A percentile compares a stretch with the other conserved stretches of the same genome.
Evolutionary conservation across 192 early-diverging fungal genomes (phyloP).

Genomic region (Backusella mclennaniae): DNA sequence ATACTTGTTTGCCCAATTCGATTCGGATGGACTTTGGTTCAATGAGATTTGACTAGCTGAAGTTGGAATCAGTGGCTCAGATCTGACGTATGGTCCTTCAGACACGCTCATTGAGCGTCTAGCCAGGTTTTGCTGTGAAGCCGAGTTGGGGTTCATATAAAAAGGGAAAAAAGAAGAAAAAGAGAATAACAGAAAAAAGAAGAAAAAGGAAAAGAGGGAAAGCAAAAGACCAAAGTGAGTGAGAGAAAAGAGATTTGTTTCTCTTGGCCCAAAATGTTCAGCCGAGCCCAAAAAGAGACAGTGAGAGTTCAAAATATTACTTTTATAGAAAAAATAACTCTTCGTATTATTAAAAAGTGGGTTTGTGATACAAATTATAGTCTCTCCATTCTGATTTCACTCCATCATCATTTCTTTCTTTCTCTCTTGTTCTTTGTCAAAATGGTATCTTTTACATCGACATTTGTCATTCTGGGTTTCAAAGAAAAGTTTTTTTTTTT

Average conservation of each 20-base stretch:
- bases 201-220: background rate
- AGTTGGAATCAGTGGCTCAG: background rate
- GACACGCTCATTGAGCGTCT: background rate
- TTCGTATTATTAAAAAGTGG: background rate
- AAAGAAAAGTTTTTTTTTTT: background rate
- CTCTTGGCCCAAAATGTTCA: slow-evolving; percentile 1
- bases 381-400: background rate
- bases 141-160: background rate
- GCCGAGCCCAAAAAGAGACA: background rate
- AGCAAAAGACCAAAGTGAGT: background rate
- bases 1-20: slow-evolving; percentile 26
- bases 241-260: slow-evolving; percentile 8
- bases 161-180: background rate
- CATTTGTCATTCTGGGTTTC: background rate
- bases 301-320: background rate
- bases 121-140: background rate
- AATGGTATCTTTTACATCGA: background rate
- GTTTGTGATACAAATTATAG: background rate
- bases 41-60: background rate
- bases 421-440: background rate
- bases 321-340: background rate
- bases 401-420: background rate
- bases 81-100: background rate
- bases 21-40: slow-evolving; percentile 16
- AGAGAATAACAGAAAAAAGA: background rate